Evolutionary conservation across 2,329 filamentous ascomycete genomes (phyloP).

Genomic region (Rutstroemia sp.): DNA sequence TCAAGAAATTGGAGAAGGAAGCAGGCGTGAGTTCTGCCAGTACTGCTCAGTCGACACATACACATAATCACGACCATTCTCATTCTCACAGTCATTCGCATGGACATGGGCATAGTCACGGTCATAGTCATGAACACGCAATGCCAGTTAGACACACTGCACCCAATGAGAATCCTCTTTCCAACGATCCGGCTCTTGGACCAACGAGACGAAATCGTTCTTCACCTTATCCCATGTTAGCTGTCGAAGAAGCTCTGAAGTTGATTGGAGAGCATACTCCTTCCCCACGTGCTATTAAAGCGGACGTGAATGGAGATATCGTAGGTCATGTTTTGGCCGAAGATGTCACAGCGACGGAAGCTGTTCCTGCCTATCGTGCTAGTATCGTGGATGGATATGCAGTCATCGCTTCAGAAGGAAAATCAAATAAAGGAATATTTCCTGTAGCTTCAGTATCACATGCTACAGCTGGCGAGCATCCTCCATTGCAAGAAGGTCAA

Average conservation of each 20-base stretch:
- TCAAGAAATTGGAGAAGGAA: constrained; percentile 77
- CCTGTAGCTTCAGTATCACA: constrained; percentile 84
- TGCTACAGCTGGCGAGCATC: constrained; percentile 64
- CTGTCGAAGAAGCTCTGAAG: constrained; percentile 71
- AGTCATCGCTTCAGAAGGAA: constrained; percentile 57
- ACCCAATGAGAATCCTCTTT: constrained; percentile 47
- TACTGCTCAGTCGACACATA: constrained; percentile 32
- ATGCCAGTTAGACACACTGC: constrained; percentile 66
- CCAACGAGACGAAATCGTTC: constrained; percentile 68
- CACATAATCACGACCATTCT: constrained; percentile 38
- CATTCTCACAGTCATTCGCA: constrained; percentile 42
- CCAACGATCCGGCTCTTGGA: constrained; percentile 54
- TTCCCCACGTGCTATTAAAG: constrained; percentile 45
- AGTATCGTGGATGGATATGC: constrained; percentile 98
- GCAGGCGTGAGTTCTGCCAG: constrained; percentile 49
- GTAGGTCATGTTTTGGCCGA: constrained; percentile 72
- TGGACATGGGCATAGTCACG: constrained; percentile 41
- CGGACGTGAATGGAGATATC: constrained; percentile 56
- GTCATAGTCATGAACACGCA: constrained; percentile 55
- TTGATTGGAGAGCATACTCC: constrained; percentile 71
- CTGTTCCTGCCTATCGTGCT: constrained; percentile 86
- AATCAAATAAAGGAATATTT: constrained; percentile 66
- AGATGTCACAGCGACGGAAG: constrained; percentile 71
- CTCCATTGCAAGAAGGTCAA: constrained; percentile 60
- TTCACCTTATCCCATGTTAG: constrained; percentile 88